Conservation (phyloP, 2,329 filamentous ascomycete species). For the Phoma herbarum region DNA sequence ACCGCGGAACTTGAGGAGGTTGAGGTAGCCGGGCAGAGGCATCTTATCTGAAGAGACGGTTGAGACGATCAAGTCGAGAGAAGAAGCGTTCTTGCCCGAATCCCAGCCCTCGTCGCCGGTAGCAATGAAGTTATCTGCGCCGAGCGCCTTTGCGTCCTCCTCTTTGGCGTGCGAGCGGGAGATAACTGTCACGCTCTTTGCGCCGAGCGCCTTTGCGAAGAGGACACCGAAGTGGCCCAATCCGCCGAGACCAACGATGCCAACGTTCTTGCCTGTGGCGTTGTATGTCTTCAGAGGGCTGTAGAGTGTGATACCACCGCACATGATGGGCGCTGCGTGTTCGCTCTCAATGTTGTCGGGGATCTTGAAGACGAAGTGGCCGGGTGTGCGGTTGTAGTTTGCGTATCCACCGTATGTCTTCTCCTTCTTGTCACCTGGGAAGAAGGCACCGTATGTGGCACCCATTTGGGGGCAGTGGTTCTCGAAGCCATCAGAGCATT, state of each 20-base stretch:
- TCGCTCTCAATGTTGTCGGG: slow-evolving; percentile 71
- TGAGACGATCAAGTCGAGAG: slow-evolving; percentile 66
- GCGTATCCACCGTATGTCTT: slow-evolving; percentile 71
- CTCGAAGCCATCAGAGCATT: slow-evolving; percentile 59
- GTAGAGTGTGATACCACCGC: slow-evolving; percentile 81
- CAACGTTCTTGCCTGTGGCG: slow-evolving; percentile 80
- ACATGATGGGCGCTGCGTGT: slow-evolving; percentile 80
- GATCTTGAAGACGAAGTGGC: slow-evolving; percentile 77
- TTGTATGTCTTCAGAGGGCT: slow-evolving; percentile 78
- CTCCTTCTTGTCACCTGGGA: slow-evolving; percentile 64
- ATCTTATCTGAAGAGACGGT: slow-evolving; percentile 63
- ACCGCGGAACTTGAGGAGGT: slow-evolving; percentile 66
- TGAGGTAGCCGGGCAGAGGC: slow-evolving; percentile 66
- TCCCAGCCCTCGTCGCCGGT: slow-evolving; percentile 67
- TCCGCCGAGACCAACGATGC: slow-evolving; percentile 76
- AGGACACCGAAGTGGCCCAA: slow-evolving; percentile 77
- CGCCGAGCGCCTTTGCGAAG: slow-evolving; percentile 74
- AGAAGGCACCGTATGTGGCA: slow-evolving; percentile 57
- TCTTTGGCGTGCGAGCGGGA: slow-evolving; percentile 69
- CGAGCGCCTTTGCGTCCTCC: slow-evolving; percentile 66
- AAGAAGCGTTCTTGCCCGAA: slow-evolving; percentile 62
- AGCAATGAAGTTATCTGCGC: slow-evolving; percentile 68
- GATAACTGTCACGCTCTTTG: slow-evolving; percentile 71
- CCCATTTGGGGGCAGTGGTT: slow-evolving; percentile 57
- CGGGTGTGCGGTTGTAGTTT: slow-evolving; percentile 73